These are phyloP conservation scores for Backusella westeae DNA, from an alignment of 192 early-diverging fungal genomes.

Conservation along the genomic window DNA sequence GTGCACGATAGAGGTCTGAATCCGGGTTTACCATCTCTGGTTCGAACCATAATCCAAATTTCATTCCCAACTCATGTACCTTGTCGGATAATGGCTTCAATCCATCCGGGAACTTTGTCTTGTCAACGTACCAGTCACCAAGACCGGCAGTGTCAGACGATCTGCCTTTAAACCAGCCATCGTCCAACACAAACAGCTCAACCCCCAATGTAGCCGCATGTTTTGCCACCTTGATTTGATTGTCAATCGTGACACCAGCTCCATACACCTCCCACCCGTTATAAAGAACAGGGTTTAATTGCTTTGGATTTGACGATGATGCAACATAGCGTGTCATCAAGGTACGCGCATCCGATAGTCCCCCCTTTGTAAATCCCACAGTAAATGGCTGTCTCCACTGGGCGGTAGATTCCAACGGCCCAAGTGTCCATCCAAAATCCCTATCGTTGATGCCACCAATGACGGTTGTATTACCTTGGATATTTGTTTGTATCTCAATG, in stretches of 20 bases:
- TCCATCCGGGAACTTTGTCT: conserved; percentile 22
- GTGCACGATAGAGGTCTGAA: conserved; percentile 20
- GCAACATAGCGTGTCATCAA: not conserved
- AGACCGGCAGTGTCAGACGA: conserved; percentile 14
- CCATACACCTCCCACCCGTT: conserved; percentile 26
- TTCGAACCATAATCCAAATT: conserved; percentile 29
- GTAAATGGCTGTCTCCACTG: conserved; percentile 10
- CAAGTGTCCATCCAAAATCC: conserved; percentile 17
- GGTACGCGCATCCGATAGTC: conserved; percentile 15
- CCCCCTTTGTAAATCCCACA: conserved; percentile 3
- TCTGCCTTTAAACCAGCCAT: conserved; percentile 28
- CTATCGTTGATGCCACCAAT: conserved; percentile 13
- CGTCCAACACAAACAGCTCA: conserved; percentile 27
- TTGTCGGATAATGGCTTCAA: conserved; percentile 19
- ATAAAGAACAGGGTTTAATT: conserved; percentile 17
- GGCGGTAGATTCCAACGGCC: conserved; percentile 5
- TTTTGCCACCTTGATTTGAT: conserved; percentile 5
- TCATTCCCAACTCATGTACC: conserved; percentile 20
- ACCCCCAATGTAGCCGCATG: conserved; percentile 11
- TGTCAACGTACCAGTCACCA: conserved; percentile 25
- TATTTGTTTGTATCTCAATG: not conserved
- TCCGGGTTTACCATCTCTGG: conserved; percentile 30
- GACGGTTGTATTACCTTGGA: not conserved
- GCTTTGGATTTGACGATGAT: not conserved
- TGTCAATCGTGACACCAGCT: not conserved